Base-by-base conservation (phyloP, 768 basidiomycete genomes). In the Albatrellus ellisii region DNA sequence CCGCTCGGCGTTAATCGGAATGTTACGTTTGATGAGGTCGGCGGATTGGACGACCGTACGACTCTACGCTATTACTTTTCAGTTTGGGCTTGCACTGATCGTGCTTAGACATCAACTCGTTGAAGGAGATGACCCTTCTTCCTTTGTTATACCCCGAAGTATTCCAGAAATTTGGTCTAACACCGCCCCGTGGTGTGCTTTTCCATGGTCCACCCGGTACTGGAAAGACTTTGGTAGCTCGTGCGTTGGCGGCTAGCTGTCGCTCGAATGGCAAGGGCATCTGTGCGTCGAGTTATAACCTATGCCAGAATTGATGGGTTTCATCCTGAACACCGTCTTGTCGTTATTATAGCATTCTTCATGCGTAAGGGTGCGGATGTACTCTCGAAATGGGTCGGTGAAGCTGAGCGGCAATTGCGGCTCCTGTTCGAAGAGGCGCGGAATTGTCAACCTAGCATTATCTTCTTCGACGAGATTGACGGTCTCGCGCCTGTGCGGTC, bases 131-230 rank as follows among this genome's bases (percentile, higher is more conserved):
- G 95, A 97, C 97, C 0, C 69, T 97, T 7, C 71, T 99, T 0
- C 95, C 95, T 2, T 66, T 99, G 0, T 64, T 97, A 18, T 98
- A 99, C 56, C 95, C 95, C 0, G 95, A 99, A 59, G 78, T 99
- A 11, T 98, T 98, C 57, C 88, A 92, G 51, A 77, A 79, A 36
- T 94, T 98, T 60, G 79, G 77, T 39, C 77, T 99, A 28, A 97
- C 90, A 0, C 95, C 95, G 31, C 95, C 95, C 2, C 73, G 95
- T 25, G 95, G 95, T 38, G 95, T 99, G 0, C 65, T 99, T 17
- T 95, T 99, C 62, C 94, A 98, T 56, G 95, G 95, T 12, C 95
- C 95, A 8, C 95, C 95, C 0, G 95, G 95, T n/a, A 99, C 95
- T 0, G 95, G 95, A 35, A 92, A 92, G 62, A 99, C 95, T 0